Evolutionary conservation across 2,329 filamentous ascomycete species (phyloP).

Genomic region (Penicillium polonicum): DNA sequence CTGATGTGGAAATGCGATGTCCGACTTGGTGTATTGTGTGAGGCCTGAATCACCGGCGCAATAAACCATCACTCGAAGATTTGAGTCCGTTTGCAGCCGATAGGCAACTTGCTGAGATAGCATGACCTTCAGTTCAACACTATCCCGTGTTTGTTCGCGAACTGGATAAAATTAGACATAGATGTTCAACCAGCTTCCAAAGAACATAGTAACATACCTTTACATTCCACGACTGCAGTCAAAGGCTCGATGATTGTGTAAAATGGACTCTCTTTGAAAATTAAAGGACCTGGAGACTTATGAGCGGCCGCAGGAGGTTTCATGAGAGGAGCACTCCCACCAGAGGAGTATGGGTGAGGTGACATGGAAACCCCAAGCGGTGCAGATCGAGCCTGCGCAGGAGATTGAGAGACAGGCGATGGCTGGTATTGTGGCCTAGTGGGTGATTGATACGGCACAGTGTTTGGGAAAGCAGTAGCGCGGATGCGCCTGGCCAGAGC

Average conservation of each 20-base stretch:
- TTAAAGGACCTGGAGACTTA: slow-evolving; percentile 45
- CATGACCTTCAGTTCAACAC: slow-evolving; percentile 57
- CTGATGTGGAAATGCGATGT: slow-evolving; percentile 87
- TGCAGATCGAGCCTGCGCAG: slow-evolving; percentile 29
- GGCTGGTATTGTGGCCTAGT: slow-evolving; percentile 29
- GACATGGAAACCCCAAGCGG: slow-evolving; percentile 33
- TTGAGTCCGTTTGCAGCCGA: slow-evolving; percentile 60
- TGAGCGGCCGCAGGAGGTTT: slow-evolving; percentile 15
- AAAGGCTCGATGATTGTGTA: slow-evolving; percentile 69
- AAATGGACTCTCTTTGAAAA: slow-evolving; percentile 80
- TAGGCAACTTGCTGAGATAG: slow-evolving; percentile 56
- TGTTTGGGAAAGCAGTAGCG: slow-evolving; percentile 30
- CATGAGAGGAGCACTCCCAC: slow-evolving; percentile 22
- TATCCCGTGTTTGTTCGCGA: slow-evolving; percentile 60
- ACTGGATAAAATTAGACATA: slow-evolving; percentile 43
- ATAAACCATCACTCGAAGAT: slow-evolving; percentile 75
- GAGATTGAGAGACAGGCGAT: slow-evolving; percentile 23
- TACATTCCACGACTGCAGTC: slow-evolving; percentile 65
- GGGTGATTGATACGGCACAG: slow-evolving; percentile 26
- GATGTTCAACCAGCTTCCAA: background rate
- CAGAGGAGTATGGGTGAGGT: slow-evolving; percentile 28
- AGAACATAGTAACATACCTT: slow-evolving; percentile 56
- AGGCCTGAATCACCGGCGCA: slow-evolving; percentile 65
- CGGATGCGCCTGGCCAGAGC: slow-evolving; percentile 35
- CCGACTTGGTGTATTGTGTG: slow-evolving; percentile 58